These are phyloP conservation scores for Citrus reticulata DNA, from an alignment of 345 rosid genomes.

Conservation along the genomic window DNA sequence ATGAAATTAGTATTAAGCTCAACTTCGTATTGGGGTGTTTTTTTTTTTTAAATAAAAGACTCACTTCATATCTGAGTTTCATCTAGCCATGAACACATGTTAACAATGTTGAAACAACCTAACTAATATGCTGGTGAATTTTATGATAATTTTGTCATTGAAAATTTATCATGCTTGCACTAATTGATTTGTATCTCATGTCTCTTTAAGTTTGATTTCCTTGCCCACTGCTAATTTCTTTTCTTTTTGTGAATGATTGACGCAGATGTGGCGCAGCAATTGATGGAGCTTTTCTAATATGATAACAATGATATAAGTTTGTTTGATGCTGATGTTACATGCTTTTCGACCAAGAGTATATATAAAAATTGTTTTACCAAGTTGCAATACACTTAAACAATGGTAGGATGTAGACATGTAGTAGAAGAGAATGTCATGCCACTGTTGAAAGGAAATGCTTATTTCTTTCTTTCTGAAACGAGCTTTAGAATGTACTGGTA, in stretches of 20 bases:
- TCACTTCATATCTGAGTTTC: too few species aligned
- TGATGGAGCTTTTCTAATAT: slow-evolving; percentile 63
- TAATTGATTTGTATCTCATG: neutral
- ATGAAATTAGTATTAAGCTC: neutral
- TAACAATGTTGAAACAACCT: neutral
- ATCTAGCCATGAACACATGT: neutral
- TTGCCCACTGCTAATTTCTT: neutral
- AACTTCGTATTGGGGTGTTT: too few species aligned
- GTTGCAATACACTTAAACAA: neutral
- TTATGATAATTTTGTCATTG: neutral
- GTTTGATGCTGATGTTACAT: neutral
- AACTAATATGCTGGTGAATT: neutral
- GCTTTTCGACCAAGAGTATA: neutral
- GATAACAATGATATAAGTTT: neutral
- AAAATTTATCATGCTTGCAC: neutral
- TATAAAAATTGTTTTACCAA: neutral
- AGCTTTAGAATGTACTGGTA: neutral
- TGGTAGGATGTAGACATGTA: neutral
- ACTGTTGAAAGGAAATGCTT: neutral
- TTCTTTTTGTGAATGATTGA: neutral
- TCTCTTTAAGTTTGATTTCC: neutral
- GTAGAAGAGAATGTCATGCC: neutral
- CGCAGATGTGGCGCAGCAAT: slow-evolving; percentile 69
- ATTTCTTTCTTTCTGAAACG: neutral
- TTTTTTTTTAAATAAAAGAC: too few species aligned